Conservation (phyloP, 495 filamentous ascomycete species). For the Podospora pseudocomata region DNA sequence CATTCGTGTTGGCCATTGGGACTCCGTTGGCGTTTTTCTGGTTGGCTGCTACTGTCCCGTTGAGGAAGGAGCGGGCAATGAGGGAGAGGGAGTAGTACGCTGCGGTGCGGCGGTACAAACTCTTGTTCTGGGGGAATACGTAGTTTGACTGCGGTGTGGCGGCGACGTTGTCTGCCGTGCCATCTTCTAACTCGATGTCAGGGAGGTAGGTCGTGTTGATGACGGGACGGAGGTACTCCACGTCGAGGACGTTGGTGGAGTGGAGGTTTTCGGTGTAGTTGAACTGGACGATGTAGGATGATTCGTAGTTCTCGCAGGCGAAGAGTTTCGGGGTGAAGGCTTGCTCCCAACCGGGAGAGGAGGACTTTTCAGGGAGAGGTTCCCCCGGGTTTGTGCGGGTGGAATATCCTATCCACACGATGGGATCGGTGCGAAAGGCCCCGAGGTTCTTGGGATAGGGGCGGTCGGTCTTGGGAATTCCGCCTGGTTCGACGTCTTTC, state of each 20-base stretch:
- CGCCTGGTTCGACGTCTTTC: constrained; percentile 28
- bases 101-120: constrained; percentile 31
- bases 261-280: constrained; percentile 32
- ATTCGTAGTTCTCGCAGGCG: constrained; percentile 40
- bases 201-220: constrained; percentile 38
- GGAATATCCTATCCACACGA: constrained; percentile 38
- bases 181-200: constrained; percentile 32
- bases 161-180: constrained; percentile 38
- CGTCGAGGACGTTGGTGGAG: constrained; percentile 27
- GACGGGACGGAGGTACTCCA: constrained; percentile 28
- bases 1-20: constrained; percentile 34
- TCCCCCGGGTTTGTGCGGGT: constrained; percentile 23
- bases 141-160: constrained; percentile 35
- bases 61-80: constrained; percentile 33
- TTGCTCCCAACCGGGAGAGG: constrained; percentile 26
- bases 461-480: constrained; percentile 28
- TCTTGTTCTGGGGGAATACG: constrained; percentile 29
- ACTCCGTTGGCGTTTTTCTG: constrained; percentile 24
- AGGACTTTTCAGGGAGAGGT: constrained; percentile 20
- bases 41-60: constrained; percentile 36
- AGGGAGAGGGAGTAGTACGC: constrained; percentile 36
- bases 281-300: constrained; percentile 34
- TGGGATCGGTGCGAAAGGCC: constrained; percentile 38
- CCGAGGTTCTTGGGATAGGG: constrained; percentile 36
- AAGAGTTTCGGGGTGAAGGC: constrained; percentile 38